Conservation (phyloP, 345 rosid genomes). For the Hypericum perforatum region DNA sequence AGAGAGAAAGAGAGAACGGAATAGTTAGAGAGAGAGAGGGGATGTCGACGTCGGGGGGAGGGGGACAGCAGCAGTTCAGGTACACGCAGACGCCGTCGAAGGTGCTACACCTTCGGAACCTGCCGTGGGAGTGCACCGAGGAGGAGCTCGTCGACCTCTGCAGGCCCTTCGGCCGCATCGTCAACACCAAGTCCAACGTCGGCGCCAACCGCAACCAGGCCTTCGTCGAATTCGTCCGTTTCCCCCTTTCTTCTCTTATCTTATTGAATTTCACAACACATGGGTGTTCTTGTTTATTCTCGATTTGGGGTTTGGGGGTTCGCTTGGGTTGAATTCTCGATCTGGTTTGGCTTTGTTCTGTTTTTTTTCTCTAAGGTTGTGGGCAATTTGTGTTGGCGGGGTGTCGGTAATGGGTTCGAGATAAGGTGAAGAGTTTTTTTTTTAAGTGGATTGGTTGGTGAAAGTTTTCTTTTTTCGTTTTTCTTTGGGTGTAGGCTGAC, state of each 20-base stretch:
- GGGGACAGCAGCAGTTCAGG: conserved; percentile 67
- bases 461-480: neutral
- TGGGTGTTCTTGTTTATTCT: neutral
- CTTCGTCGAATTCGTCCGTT: conserved; percentile 78
- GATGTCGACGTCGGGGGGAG: conserved; percentile 60
- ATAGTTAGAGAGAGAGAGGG: too few relatives aligned
- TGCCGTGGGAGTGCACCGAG: conserved; percentile 88
- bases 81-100: conserved; percentile 95
- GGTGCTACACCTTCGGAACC: conserved; percentile 86
- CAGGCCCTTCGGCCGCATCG: conserved; percentile 84
- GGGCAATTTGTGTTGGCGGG: too few relatives aligned
- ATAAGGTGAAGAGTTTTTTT: too few relatives aligned
- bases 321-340: too few relatives aligned
- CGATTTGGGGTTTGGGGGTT: neutral
- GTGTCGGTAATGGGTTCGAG: too few relatives aligned
- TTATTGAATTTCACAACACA: neutral
- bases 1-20: too few relatives aligned
- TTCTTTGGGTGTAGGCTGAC: conserved; percentile 41
- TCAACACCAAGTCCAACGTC: conserved; percentile 86
- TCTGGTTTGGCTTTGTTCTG: too few relatives aligned
- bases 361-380: too few relatives aligned
- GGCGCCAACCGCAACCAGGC: conserved; percentile 96
- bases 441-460: neutral
- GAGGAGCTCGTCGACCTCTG: conserved; percentile 93
- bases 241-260: neutral